Percentiles rank a stretch among this genome's conserved stretches.
Conservation (phyloP, 2,329 filamentous ascomycete genomes). For the Fusarium pseudograminearum region DNA sequence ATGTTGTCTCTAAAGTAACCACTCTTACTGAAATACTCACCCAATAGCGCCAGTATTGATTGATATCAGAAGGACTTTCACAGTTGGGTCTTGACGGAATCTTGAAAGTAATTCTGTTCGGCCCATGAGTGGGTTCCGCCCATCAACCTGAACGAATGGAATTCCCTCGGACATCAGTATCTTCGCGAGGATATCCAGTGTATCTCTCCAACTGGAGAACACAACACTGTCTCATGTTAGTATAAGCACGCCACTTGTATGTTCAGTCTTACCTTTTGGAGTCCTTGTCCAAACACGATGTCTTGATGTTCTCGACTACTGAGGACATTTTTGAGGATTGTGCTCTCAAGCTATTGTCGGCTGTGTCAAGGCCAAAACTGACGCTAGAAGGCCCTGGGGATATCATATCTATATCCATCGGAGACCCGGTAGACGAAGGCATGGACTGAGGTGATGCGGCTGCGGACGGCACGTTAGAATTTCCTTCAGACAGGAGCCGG, state of each 20-base stretch:
- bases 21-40: fast-evolving
- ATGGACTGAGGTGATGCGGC: not conserved
- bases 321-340: not conserved
- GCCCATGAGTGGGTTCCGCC: not conserved
- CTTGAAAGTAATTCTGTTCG: not conserved
- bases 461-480: fast-evolving
- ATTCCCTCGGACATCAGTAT: not conserved
- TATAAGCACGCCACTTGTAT: fast-evolving
- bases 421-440: fast-evolving
- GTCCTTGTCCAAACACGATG: fast-evolving
- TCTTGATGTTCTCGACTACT: not conserved
- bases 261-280: not conserved
- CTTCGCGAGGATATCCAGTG: not conserved
- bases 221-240: not conserved
- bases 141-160: not conserved
- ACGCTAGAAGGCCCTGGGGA: too few species aligned
- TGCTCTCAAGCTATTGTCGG: not conserved
- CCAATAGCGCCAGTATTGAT: not conserved
- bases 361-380: too few species aligned
- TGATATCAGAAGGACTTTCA: not conserved
- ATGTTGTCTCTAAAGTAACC: fast-evolving
- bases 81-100: not conserved
- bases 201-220: not conserved
- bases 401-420: fast-evolving
- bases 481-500: not conserved